These are phyloP conservation scores for Rhizopus microsporus DNA, from an alignment of 371 early-diverging fungal genomes.

Conservation along the genomic window DNA sequence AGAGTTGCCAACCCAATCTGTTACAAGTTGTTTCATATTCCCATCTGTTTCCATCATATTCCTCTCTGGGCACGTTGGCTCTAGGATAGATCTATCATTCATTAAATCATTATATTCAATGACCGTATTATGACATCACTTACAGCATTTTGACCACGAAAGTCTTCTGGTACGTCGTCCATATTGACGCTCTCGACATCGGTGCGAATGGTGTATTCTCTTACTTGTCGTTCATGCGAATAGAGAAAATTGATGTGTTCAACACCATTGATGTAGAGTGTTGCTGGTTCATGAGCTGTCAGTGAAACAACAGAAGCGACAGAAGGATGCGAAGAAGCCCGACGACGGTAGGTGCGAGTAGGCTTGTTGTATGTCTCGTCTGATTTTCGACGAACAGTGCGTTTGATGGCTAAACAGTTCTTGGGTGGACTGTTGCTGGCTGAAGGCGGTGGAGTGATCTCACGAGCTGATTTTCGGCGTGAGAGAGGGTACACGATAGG, in stretches of 20 bases:
- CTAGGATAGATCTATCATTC: slow-evolving; percentile 73
- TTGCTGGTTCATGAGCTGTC: slow-evolving; percentile 53
- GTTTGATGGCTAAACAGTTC: slow-evolving; percentile 4
- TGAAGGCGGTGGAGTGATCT: slow-evolving; percentile 18
- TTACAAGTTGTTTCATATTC: slow-evolving; percentile 89
- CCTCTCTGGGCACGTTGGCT: slow-evolving; percentile 62
- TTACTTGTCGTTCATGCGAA: slow-evolving; percentile 62
- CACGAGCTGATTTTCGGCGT: not conserved
- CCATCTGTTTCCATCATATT: slow-evolving; percentile 88
- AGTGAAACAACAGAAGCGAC: slow-evolving; percentile 54
- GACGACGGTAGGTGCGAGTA: slow-evolving; percentile 26
- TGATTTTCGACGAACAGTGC: slow-evolving; percentile 21
- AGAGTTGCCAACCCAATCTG: slow-evolving; percentile 83
- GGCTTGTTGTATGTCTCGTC: slow-evolving; percentile 2
- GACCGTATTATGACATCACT: slow-evolving; percentile 8
- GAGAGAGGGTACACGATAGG: not conserved
- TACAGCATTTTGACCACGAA: slow-evolving; percentile 73
- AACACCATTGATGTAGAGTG: slow-evolving; percentile 51
- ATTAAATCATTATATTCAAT: not conserved
- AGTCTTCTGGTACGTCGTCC: slow-evolving; percentile 63
- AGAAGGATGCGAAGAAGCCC: slow-evolving; percentile 45
- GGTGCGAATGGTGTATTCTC: slow-evolving; percentile 75
- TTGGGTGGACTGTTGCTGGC: slow-evolving; percentile 14
- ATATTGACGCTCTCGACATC: slow-evolving; percentile 71
- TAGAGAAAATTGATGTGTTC: slow-evolving; percentile 70